Conservation (phyloP, 768 basidiomycete genomes). For the Rubroboletus pulcherrimus region DNA sequence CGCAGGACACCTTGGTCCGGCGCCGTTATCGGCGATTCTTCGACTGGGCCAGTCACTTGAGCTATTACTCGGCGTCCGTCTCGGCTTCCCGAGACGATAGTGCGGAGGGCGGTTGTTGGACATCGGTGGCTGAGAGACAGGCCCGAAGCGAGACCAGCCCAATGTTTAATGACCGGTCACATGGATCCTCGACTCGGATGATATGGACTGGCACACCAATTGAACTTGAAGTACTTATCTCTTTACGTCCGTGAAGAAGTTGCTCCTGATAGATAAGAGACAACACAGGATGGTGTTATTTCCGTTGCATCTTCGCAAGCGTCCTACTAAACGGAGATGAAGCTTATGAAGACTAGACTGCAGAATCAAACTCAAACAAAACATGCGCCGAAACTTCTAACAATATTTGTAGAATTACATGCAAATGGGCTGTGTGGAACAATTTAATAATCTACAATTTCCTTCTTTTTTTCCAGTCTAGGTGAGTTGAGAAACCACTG, state of each 20-base stretch:
- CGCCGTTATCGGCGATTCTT: slow-evolving; percentile 2
- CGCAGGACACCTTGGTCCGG: neutral
- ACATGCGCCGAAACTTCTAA: neutral
- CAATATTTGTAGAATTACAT: slow-evolving; percentile 13
- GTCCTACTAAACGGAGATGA: neutral
- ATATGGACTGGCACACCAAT: neutral
- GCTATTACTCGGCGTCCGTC: neutral
- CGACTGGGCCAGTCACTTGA: neutral
- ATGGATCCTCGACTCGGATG: neutral
- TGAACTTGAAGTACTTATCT: neutral
- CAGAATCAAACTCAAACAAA: neutral
- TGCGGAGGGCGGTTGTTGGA: neutral
- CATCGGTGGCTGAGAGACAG: neutral
- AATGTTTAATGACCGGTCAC: neutral
- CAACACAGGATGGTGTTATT: neutral
- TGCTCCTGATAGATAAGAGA: neutral
- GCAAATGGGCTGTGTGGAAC: neutral
- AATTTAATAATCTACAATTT: slow-evolving; percentile 2
- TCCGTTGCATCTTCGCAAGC: neutral
- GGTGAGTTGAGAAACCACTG: neutral
- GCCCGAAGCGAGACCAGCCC: neutral
- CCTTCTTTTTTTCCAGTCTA: neutral
- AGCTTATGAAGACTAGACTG: neutral
- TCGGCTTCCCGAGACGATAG: neutral
- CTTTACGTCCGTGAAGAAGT: neutral